Base-by-base conservation (phyloP, 2,329 filamentous ascomycete species). In the Fusarium foetens region DNA sequence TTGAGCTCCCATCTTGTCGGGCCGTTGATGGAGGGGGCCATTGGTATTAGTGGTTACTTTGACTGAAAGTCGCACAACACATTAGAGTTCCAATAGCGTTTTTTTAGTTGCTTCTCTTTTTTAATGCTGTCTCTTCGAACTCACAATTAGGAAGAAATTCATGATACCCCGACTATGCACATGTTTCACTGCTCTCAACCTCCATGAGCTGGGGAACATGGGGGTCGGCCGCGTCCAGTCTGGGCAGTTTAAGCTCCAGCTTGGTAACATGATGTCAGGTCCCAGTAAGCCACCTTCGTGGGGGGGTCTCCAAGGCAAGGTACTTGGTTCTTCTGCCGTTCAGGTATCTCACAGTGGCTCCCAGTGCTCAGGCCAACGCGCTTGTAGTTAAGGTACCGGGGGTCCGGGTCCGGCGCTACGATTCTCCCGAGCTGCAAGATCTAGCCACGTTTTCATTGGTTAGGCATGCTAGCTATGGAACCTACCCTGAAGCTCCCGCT, bases 241-340 rank as follows among this genome's bases (percentile, higher is more conserved):
- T 63, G 35, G 63, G 42, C 52, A 68, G 29, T 42, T 64, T 35
- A 42, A 68, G 54, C 39, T 61, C 31, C 55, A 70, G 68, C 63
- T 68, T 73, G 71, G 71, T 77, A 73, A 76, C 75, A 77, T 77
- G 75, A 77, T 77, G 70, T 77, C 73, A 76, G 73, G 70, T 67
- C 70, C 59, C 55, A 63, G 63, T 64, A 64, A 73, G 70, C 70
- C 67, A 65, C 67, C 57, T 70, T 68, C 51, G 67, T 77, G 75
- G 69, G 73, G 71, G 62, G 62, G 43, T 57, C 52, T 53, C 67
- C 64, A 66, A 46, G 62, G 48, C 52, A 54, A 53, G 61, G 65
- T 71, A 71, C 70, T 49, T 69, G 63, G n/a, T 51, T 48, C 43
- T 43, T 71, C 55, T 71, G 21, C 67, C 48, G 48, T 46, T 21